Evolutionary conservation across 139 green algal species (phyloP), one percentile per base, ranked within the genome.

Genomic region (Chlamydomonas sphaeroides): DNA sequence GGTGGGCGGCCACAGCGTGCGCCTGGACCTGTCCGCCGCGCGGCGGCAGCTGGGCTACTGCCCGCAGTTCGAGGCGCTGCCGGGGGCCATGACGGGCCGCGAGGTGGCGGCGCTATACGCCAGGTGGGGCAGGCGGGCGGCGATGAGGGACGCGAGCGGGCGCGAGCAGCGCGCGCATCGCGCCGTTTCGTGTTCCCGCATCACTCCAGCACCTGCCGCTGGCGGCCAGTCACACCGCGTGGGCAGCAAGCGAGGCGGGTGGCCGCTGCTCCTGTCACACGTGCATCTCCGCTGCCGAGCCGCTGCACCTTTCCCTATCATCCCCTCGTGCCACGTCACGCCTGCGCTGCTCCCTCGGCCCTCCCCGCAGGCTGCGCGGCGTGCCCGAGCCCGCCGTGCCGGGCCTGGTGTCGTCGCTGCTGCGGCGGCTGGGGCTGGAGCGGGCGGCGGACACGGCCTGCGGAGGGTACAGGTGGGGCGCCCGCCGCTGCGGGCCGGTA

Each of bases 101-200:
- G 93, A 96, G 86, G 88, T 95, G 56, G 77, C 94, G 72, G 66
- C 80, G 30, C 83, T 96, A 88, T 96, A 95, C 62, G 92, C 89
- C 11, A 80, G 78, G 62, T 90, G 69, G 36, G 79, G 72, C 21
- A 30, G 84, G 15, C 59, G 5, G 7, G 6, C 18, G 49, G 49
- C 25, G n/a, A n/a, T n/a, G n/a, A n/a, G n/a, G n/a, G n/a, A n/a
- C n/a, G n/a, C n/a, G n/a, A n/a, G n/a, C n/a, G n/a, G n/a, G n/a
- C n/a, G n/a, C n/a, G n/a, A n/a, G n/a, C n/a, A n/a, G n/a, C n/a
- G n/a, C n/a, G n/a, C n/a, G n/a, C n/a, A n/a, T n/a, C n/a, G n/a
- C n/a, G n/a, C n/a, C n/a, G n/a, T n/a, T n/a, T n/a, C n/a, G n/a
- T n/a, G n/a, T n/a, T n/a, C n/a, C n/a, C n/a, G n/a, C n/a, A n/a